Evolutionary conservation across 768 basidiomycete genomes (phyloP), one percentile per base, ranked within the genome.

Genomic region (Lentinula aciculospora): DNA sequence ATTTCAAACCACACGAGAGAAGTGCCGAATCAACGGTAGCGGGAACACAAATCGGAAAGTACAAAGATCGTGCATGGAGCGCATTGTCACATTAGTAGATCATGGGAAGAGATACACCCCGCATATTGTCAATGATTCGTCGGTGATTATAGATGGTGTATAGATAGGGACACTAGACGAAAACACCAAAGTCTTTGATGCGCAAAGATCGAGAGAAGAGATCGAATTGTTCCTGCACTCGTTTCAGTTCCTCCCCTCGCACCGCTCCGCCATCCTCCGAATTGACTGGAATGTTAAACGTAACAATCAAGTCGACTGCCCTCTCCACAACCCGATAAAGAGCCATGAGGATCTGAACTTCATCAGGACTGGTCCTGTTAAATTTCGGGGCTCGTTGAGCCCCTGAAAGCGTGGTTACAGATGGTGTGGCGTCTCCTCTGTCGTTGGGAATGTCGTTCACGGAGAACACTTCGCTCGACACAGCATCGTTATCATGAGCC

Each of bases 401-500:
- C 27, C 97, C 96, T 29, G 64, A 68, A 25, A 97, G 80, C 37
- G 84, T 66, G 58, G 83, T 76, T 1, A 85, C 83, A 34, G 77
- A 71, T 3, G 86, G 85, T 1, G 84, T 88, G 9, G 64, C 60
- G 63, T 80, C 81, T 27, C 72, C 72, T 63, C 72, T 67, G 62
- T 72, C 68, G 64, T 82, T 76, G 54, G 68, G 65, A 32, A 78
- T 60, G 3, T 74, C 64, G n/a, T 61, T 58, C 27, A 83, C 69
- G 2, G 66, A 67, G 19, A 77, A 58, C 19, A 94, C 77, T 23
- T 68, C 67, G 9, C 74, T 72, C 9, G 77, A 77, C 40, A 70
- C 62, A 5, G 96, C 92, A 23, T 80, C 74, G 67, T 97, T 98
- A 72, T 98, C 97, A 65, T 96, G 85, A 12, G 94, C 95, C 44